These are phyloP conservation scores for Solanum piurae DNA, from an alignment of 257 asterid species.

Conservation along the genomic window DNA sequence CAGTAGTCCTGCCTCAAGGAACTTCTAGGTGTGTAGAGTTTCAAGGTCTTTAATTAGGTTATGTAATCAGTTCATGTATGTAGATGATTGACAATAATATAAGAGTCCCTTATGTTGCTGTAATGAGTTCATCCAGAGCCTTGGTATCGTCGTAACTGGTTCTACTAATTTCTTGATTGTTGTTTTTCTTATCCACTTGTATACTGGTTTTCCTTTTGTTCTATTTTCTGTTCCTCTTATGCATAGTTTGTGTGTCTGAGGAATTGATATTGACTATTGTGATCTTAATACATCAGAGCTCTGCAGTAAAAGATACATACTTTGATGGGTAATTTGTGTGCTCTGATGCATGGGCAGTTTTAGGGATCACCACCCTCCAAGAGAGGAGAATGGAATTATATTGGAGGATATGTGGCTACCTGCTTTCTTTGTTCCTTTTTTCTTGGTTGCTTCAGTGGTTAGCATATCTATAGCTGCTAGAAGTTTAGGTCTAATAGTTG, in stretches of 20 bases:
- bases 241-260: background rate
- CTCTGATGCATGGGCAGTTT: background rate
- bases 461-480: background rate
- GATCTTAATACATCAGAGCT: background rate
- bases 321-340: background rate
- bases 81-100: constrained; percentile 26
- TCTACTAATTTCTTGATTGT: constrained; percentile 14
- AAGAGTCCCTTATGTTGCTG: constrained; percentile 39
- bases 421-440: background rate
- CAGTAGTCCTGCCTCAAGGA: constrained; percentile 87
- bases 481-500: background rate
- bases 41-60: constrained; percentile 75
- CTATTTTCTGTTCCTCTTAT: constrained; percentile 1
- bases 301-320: background rate
- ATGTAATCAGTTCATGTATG: constrained; percentile 44
- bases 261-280: background rate
- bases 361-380: background rate
- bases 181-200: constrained; percentile 26
- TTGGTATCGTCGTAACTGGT: constrained; percentile 18
- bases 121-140: constrained; percentile 23
- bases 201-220: constrained; percentile 11
- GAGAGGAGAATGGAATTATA: background rate
- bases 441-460: background rate
- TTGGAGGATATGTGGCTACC: background rate
- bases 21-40: constrained; percentile 93